phyloP scores from a whole-genome alignment of 163 green algal genomes.

The Scenedesmus sp. region DNA sequence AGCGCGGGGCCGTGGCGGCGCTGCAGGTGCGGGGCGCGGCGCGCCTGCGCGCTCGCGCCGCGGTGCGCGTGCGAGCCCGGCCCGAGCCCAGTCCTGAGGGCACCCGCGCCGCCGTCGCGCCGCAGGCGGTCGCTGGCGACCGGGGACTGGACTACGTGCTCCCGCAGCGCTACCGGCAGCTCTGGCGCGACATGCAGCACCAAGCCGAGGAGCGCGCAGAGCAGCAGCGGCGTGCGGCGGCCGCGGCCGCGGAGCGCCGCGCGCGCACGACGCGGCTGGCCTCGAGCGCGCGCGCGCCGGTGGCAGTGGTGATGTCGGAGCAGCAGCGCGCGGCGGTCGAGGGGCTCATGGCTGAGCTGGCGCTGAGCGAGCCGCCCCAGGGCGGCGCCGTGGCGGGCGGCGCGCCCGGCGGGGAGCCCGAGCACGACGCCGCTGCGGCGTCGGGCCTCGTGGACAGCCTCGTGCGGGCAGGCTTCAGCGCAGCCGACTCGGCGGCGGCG shows the following conservation, averaged over 20 bases:
- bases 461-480: constrained; percentile 45
- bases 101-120: no score
- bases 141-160: constrained; percentile 59
- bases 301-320: constrained; percentile 77
- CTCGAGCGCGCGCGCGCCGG: constrained; percentile 44
- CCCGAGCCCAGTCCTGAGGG: no score
- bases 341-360: constrained; percentile 60
- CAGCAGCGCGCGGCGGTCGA: constrained; percentile 72
- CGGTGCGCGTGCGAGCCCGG: no score
- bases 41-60: no score
- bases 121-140: constrained; percentile 64
- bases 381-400: neutral
- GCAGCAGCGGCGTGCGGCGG: neutral
- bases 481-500: constrained; percentile 8
- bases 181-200: constrained; percentile 65
- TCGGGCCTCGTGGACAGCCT: constrained; percentile 46
- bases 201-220: neutral
- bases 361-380: neutral
- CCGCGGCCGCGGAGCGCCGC: constrained; percentile 43
- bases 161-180: constrained; percentile 62
- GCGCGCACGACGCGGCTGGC: constrained; percentile 19
- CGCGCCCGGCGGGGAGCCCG: neutral
- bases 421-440: constrained; percentile 8
- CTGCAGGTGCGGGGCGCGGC: no score
- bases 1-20: constrained; percentile 78